Base-by-base conservation (phyloP, 257 asterid species). In the Solanum corneliomulleri region DNA sequence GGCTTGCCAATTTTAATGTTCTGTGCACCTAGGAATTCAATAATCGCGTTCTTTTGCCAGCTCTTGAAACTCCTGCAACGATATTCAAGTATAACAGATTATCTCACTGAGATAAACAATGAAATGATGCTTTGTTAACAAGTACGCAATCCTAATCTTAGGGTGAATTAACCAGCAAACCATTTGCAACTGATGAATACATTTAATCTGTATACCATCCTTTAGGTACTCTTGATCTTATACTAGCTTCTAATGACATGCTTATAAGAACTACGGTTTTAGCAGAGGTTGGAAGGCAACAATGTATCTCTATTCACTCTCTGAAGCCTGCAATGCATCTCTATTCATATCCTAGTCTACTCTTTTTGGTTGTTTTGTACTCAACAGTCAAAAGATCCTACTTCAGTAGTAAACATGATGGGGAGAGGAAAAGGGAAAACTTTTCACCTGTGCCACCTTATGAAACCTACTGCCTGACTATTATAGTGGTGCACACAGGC, bases 21-120 rank as follows among this genome's bases (percentile, higher is more conserved):
- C 89, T 94, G 92, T 87, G 91, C 88, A 11, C 89, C 92, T 64
- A 94, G 85, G 82, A 87, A 97, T 47, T 92, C 97, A 12, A 86
- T 86, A 16, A 97, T 92, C 6, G 98, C 98, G 87, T 91, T 95
- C 95, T 94, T 97, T 86, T 97, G 99, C 98, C 98, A 95, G 82
- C 98, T 52, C 93, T 95, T 96, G 92, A 96, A 96, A 89, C 99
- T 95, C 98, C 98, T 97, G 94, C 95, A 92, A 25, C 71, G 37
- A 71, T 77, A 14, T 10, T 23, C 87, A 82, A 44, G 81, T 31
- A 9, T 49, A 23, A 49, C 44, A 42, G 66, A 39, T 31, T 39
- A 39, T 35, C 35, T 29, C 2, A 45, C 62, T 25, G 83, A 78
- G 84, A 45, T 49, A 35, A 64, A 25, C 21, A 39, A 9, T 4